A percentile compares a stretch with the other conserved stretches of the same genome.
Evolutionary conservation across 495 filamentous ascomycete genomes (phyloP).

Genomic region (Saxispiralis lemnorum): DNA sequence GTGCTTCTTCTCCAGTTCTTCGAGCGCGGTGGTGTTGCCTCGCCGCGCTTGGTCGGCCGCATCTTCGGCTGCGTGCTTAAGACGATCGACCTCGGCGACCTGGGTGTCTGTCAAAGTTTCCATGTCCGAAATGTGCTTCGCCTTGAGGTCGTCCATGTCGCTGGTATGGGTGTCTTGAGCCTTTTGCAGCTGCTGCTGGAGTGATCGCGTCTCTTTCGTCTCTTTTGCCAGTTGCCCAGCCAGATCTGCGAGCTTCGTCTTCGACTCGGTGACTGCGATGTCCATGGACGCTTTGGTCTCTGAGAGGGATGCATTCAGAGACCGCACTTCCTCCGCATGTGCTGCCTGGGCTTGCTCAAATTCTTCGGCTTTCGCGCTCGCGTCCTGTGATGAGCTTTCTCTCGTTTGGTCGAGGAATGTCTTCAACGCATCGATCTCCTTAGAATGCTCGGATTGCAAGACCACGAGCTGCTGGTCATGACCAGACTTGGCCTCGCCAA

Average conservation of each 20-base stretch:
- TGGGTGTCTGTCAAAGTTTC: neutral
- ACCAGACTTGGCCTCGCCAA: neutral
- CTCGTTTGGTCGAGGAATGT: neutral
- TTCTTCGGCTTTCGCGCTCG: neutral
- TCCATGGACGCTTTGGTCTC: neutral
- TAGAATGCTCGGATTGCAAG: neutral
- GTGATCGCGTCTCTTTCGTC: neutral
- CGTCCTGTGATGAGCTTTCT: neutral
- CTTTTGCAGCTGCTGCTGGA: neutral
- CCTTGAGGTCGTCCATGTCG: neutral
- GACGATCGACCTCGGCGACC: neutral
- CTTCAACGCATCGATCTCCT: neutral
- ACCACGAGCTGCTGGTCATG: neutral
- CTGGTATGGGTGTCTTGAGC: neutral
- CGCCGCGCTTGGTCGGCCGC: neutral
- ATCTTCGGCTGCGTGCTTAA: conserved; percentile 1
- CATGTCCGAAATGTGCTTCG: conserved; percentile 1
- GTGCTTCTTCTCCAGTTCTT: neutral
- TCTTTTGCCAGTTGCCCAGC: neutral
- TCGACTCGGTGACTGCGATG: neutral
- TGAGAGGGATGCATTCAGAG: neutral
- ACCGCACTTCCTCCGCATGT: neutral
- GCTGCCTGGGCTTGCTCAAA: neutral
- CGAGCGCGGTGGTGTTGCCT: neutral
- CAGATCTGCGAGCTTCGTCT: neutral